Evolutionary conservation across 768 basidiomycete genomes (phyloP).

Genomic region (Sistotremastrum niveocremeum): DNA sequence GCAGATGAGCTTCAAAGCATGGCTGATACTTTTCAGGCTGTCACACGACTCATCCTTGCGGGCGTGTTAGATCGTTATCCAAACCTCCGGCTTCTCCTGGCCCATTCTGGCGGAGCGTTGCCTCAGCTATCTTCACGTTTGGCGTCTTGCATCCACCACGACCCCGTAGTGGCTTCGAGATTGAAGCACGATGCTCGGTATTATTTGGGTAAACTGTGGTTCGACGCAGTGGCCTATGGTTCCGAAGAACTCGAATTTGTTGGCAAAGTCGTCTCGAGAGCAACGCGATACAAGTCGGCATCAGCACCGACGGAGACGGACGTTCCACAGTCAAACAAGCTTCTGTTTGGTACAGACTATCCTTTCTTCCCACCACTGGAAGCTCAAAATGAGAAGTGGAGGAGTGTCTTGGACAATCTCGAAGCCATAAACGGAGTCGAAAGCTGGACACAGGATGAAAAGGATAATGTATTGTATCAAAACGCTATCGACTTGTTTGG

Average conservation of each 20-base stretch:
- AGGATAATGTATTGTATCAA: constrained; percentile 49
- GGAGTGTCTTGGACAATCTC: constrained; percentile 74
- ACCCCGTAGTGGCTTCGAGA: constrained; percentile 62
- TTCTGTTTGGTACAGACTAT: constrained; percentile 81
- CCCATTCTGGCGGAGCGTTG: constrained; percentile 79
- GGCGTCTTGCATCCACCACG: constrained; percentile 75
- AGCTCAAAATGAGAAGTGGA: constrained; percentile 52
- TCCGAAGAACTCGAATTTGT: constrained; percentile 74
- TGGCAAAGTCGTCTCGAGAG: constrained; percentile 52
- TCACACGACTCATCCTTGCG: constrained; percentile 67
- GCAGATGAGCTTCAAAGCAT: background rate
- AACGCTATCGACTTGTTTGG: constrained; percentile 68
- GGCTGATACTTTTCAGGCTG: constrained; percentile 28
- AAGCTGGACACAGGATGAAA: constrained; percentile 47
- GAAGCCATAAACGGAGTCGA: constrained; percentile 59
- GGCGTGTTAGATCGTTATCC: constrained; percentile 76
- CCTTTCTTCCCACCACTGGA: constrained; percentile 82
- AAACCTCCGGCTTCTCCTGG: constrained; percentile 59
- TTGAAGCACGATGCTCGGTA: constrained; percentile 73
- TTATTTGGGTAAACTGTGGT: constrained; percentile 68
- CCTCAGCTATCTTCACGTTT: constrained; percentile 75
- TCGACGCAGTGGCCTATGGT: constrained; percentile 84
- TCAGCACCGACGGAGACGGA: constrained; percentile 20
- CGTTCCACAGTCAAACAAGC: constrained; percentile 36
- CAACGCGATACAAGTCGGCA: constrained; percentile 26